Evolutionary conservation across 768 basidiomycete species (phyloP).

Genomic region (Tylopilus rubrobrunneus): DNA sequence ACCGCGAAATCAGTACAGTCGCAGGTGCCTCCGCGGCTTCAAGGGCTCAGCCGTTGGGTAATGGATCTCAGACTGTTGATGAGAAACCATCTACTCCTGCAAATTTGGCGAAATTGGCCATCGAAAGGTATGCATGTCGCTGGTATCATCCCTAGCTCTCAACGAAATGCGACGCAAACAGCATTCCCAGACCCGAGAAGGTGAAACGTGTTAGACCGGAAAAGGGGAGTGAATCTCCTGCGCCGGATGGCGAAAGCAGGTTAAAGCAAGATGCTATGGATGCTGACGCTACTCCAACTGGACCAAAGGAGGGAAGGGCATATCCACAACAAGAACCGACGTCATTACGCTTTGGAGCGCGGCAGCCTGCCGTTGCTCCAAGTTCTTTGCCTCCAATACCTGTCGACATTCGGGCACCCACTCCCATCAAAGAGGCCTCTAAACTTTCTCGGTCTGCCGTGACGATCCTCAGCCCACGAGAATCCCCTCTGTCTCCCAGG

Average conservation of each 20-base stretch:
- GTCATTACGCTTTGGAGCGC: constrained; percentile 20
- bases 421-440: constrained; percentile 18
- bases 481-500: constrained; percentile 39
- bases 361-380: constrained; percentile 16
- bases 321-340: constrained; percentile 17
- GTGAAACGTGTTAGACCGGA: constrained; percentile 55
- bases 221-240: constrained; percentile 35
- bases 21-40: constrained; percentile 43
- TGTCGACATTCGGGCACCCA: constrained; percentile 16
- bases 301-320: constrained; percentile 26
- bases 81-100: constrained; percentile 32
- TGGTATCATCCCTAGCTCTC: not conserved
- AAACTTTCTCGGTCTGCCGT: constrained; percentile 15
- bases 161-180: constrained; percentile 25
- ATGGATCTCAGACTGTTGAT: constrained; percentile 18
- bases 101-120: constrained; percentile 50
- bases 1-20: constrained; percentile 30
- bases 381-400: constrained; percentile 11
- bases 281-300: constrained; percentile 24
- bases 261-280: constrained; percentile 35
- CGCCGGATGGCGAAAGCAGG: constrained; percentile 28
- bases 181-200: constrained; percentile 77
- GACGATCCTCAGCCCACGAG: constrained; percentile 25
- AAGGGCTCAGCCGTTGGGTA: constrained; percentile 47
- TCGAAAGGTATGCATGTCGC: constrained; percentile 53